Percentiles rank a stretch among this genome's conserved stretches.
phyloP scores from a whole-genome alignment of 192 early-diverging fungal species.

The Coemansia asiatica region DNA sequence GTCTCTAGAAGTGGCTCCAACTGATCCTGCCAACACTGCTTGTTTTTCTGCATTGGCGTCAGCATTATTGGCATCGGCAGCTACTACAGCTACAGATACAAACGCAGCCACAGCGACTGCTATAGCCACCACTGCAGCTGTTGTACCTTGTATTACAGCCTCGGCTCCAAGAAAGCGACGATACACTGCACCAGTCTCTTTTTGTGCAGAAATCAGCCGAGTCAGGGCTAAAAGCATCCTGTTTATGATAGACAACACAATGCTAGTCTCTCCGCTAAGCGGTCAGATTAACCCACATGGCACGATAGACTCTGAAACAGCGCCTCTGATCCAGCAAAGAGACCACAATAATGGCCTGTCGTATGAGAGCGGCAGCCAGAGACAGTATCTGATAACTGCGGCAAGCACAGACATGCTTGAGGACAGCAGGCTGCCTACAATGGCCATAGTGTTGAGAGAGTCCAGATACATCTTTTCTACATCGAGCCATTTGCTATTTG shows the following conservation, averaged over 20 bases:
- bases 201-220: not conserved
- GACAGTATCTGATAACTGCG: not conserved
- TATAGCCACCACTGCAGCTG: not conserved
- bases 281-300: not conserved
- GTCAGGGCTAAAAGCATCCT: not conserved
- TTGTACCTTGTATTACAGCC: not conserved
- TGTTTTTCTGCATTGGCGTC: not conserved
- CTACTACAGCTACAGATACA: not conserved
- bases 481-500: slow-evolving; percentile 58
- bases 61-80: not conserved
- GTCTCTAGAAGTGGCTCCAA: not conserved
- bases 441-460: slow-evolving; percentile 20
- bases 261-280: not conserved
- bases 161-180: not conserved
- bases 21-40: not conserved
- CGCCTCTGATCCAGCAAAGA: slow-evolving; percentile 20
- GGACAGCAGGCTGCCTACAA: slow-evolving; percentile 16
- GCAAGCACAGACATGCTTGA: not conserved
- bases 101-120: not conserved
- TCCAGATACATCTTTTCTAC: slow-evolving; percentile 14
- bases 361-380: too few species aligned
- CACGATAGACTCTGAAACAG: slow-evolving; percentile 9
- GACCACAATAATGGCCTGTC: not conserved
- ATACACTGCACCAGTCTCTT: not conserved
- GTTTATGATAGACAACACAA: slow-evolving; percentile 4